Percentiles rank a stretch among this genome's conserved stretches.
Evolutionary conservation across 1,284 basidiomycete genomes (phyloP).

Genomic region (Coniferiporia weirii): DNA sequence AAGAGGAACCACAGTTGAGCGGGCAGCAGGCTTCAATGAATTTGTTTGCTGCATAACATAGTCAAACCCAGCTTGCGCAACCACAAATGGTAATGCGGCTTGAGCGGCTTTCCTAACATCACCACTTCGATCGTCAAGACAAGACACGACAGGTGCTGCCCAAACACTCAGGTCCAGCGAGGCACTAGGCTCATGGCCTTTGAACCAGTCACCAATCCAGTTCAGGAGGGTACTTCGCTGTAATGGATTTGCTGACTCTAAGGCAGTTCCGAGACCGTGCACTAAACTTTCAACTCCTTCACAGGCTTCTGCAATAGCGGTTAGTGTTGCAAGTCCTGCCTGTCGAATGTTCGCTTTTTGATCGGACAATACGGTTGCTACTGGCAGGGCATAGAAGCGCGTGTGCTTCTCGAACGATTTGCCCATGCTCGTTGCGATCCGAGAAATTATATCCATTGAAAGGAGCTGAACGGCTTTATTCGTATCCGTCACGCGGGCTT

Average conservation of each 20-base stretch:
- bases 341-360: constrained; percentile 87
- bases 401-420: constrained; percentile 91
- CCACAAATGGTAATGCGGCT: constrained; percentile 74
- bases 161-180: constrained; percentile 75
- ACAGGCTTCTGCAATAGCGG: constrained; percentile 81
- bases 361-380: constrained; percentile 86
- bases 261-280: constrained; percentile 67
- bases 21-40: constrained; percentile 89
- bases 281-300: constrained; percentile 83
- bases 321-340: constrained; percentile 74
- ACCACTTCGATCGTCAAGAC: constrained; percentile 86
- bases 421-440: constrained; percentile 92
- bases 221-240: constrained; percentile 80
- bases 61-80: constrained; percentile 78
- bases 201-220: constrained; percentile 84
- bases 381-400: constrained; percentile 70
- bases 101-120: constrained; percentile 93
- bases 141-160: constrained; percentile 67
- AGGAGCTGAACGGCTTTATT: constrained; percentile 93
- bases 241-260: constrained; percentile 87
- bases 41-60: constrained; percentile 83
- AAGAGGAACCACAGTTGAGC: constrained; percentile 78
- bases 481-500: constrained; percentile 84
- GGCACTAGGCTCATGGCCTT: constrained; percentile 50
- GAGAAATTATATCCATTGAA: constrained; percentile 85